These are phyloP conservation scores for Fusarium veterinarium DNA, from an alignment of 2,329 filamentous ascomycete genomes.

Conservation along the genomic window DNA sequence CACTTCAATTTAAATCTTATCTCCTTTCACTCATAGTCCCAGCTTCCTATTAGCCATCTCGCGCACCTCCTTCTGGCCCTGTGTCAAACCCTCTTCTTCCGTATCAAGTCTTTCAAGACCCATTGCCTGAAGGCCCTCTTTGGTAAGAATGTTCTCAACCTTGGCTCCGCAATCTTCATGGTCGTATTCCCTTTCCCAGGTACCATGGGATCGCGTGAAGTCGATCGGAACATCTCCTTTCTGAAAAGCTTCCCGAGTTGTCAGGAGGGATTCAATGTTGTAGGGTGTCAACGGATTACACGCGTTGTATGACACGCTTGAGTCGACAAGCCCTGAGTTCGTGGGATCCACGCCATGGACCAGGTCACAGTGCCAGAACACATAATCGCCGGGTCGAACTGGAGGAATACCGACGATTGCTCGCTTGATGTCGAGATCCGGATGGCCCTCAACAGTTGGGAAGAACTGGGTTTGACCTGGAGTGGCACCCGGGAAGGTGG, in stretches of 20 bases:
- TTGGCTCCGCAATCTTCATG: background rate
- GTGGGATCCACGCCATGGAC: background rate
- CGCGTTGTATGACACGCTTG: background rate
- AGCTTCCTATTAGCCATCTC: background rate
- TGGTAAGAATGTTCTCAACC: background rate
- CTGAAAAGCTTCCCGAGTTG: background rate
- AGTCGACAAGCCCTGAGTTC: background rate
- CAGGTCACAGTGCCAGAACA: background rate
- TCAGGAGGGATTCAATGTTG: background rate
- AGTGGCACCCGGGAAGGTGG: background rate
- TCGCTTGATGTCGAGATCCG: background rate
- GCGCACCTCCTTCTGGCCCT: background rate
- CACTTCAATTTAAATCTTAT: background rate
- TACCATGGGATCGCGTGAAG: background rate
- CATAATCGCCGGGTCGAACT: background rate
- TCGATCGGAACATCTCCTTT: background rate
- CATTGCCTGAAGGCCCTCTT: background rate
- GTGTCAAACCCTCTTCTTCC: background rate
- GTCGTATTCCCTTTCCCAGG: background rate
- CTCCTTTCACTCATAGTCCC: background rate
- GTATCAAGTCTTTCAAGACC: background rate
- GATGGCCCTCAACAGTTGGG: background rate
- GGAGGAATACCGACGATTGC: background rate
- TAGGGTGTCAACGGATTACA: background rate
- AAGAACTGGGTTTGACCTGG: background rate